Evolutionary conservation across 2,329 filamentous ascomycete species (phyloP).

Genomic region (Lasiodiplodia citricola): DNA sequence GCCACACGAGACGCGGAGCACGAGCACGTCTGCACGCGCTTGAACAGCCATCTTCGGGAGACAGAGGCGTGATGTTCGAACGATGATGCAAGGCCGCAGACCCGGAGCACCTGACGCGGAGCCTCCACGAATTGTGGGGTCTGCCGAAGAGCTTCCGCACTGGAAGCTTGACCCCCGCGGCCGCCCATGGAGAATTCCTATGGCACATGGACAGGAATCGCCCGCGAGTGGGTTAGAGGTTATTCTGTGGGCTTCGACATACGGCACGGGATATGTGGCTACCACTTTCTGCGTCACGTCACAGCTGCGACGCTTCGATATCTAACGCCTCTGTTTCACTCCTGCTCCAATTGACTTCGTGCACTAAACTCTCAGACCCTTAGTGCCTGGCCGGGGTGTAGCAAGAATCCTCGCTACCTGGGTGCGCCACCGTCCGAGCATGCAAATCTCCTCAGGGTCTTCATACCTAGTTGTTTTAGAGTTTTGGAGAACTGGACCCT

Average conservation of each 20-base stretch:
- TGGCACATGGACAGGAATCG: background rate
- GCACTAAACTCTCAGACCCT: background rate
- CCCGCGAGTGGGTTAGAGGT: background rate
- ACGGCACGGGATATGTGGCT: background rate
- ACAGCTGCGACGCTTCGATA: background rate
- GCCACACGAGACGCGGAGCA: background rate
- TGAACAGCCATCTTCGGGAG: slow-evolving; percentile 1
- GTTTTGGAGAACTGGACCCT: slow-evolving; percentile 8
- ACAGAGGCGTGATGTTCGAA: background rate
- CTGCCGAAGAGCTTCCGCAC: slow-evolving; percentile 10
- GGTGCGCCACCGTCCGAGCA: background rate
- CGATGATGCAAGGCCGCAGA: slow-evolving; percentile 12
- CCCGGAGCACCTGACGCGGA: slow-evolving; percentile 3
- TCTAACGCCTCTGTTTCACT: background rate
- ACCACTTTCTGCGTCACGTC: slow-evolving; percentile 4
- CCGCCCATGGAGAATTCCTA: background rate
- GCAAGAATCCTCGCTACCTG: background rate
- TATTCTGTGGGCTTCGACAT: slow-evolving; percentile 9
- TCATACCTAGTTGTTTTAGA: background rate
- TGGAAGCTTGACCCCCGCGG: background rate
- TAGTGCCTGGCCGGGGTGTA: background rate
- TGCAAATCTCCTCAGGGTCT: background rate
- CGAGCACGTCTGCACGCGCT: background rate
- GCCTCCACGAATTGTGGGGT: slow-evolving; percentile 23
- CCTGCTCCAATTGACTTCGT: background rate